Base-by-base conservation (phyloP, 1,284 basidiomycete species). In the Irpex sp. region DNA sequence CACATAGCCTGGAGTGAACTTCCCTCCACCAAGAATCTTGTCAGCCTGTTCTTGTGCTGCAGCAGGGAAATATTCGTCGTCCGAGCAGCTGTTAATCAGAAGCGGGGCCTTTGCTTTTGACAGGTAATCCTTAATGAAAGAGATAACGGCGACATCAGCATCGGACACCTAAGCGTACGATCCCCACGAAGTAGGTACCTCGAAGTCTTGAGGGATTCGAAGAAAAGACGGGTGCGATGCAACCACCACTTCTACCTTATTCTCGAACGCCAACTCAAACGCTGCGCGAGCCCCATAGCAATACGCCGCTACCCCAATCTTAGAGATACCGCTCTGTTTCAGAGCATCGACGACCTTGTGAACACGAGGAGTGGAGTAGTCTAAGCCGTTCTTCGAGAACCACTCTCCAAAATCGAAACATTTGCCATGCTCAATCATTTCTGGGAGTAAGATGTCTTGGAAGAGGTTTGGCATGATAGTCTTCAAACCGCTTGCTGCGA, bases 171-270 rank as follows among this genome's bases (percentile, higher is more conserved):
- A 17, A 15, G 11, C 4, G 43, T 13, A 19, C 54, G 46, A 15
- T 19, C 7, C 31, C 56, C 5, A 31, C 37, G 46, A 51, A n/a
- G 43, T 13, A 26, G 67, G 21, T 61, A 84, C 84, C 77, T 90
- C 82, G 33, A 91, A 76, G 71, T 89, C 87, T 1, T 76, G 82
- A 11, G 89, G 88, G 47, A 82, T 65, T 47, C 86, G 66, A 64
- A 94, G 80, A 1, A 87, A 76, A 2, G 90, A 90, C 1, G 92
- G 92, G 73, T 94, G 92, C 0, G 83, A 72, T 57, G 82, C 78
- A 31, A 82, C 83, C 0, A 78, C 80, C 33, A 78, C 87, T 53
- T 81, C 75, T 71, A 85, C 81, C 53, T 77, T 65, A 58, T 80
- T 77, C 7, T 90, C 86, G 65, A 89, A 84, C 0, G 87, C 86